Evolutionary conservation across 1,284 basidiomycete species (phyloP).

Genomic region (Cystobasidium pallidum): DNA sequence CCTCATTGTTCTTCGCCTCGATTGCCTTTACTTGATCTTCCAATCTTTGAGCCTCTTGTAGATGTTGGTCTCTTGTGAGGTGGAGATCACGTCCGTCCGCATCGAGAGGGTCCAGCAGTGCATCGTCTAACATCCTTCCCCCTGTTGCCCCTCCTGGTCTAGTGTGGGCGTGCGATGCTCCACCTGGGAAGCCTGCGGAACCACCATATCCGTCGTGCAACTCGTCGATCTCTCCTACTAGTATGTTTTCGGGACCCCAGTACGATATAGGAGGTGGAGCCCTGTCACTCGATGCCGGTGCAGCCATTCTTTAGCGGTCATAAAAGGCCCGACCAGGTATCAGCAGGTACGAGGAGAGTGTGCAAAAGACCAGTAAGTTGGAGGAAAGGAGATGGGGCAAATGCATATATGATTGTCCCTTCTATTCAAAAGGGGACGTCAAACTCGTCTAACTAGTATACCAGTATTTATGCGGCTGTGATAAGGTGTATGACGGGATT

Average conservation of each 20-base stretch:
- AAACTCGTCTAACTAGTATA: not conserved
- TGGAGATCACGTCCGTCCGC: not conserved
- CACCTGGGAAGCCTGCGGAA: not conserved
- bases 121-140: not conserved
- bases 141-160: not conserved
- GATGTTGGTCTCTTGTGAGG: not conserved
- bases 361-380: too few relatives aligned
- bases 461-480: not conserved
- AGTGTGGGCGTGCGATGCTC: not conserved
- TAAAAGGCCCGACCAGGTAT: too few relatives aligned
- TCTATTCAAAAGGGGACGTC: not conserved
- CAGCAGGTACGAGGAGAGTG: too few relatives aligned
- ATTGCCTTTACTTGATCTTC: not conserved
- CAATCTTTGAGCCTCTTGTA: slow-evolving; percentile 1
- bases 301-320: too few relatives aligned
- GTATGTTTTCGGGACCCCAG: slow-evolving; percentile 1
- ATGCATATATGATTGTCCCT: too few relatives aligned
- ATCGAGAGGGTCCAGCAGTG: not conserved
- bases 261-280: not conserved
- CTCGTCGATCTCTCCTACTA: not conserved
- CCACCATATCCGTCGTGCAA: not conserved
- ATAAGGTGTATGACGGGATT: not conserved
- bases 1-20: not conserved
- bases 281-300: not conserved
- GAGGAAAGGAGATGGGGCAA: too few relatives aligned